Base-by-base conservation (phyloP, 495 filamentous ascomycete species). In the Parathielavia hyrcaniae region DNA sequence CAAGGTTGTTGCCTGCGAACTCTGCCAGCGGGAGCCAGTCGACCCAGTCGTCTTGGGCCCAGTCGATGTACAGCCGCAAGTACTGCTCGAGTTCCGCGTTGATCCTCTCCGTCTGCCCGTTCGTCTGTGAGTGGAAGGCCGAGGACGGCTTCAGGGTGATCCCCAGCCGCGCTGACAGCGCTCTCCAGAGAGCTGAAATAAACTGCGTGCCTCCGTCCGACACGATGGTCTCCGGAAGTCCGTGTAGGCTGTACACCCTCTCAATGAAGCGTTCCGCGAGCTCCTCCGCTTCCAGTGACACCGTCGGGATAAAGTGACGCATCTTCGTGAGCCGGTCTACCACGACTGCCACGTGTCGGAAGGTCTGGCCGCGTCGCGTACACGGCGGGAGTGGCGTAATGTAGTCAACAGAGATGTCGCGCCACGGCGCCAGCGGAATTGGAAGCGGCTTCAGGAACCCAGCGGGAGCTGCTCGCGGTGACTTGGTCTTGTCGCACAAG, bases 311-410 rank as follows among this genome's bases (percentile, higher is more conserved):
- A 36, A 50, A 50, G 9, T 50, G 34, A 14, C 19, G 10, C 14
- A 50, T 50, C 19, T 50, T 57, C 1, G 55, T 57, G 0, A 57
- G 47, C 22, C 35, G 0, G 26, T 57, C 38, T 0, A 57, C 54
- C 0, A 57, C 32, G 0, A 57, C 45, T 3, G 40, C 10, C 0
- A 57, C 30, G 35, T 49, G 13, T 6, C 30, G 2, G 32, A 34
- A 19, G 26, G 32, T 22, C 10, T 50, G 14, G 14, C 30, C 32
- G 5, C 13, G 16, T 11, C 32, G 1, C n/a, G n/a, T 20, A 16
- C 12, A 50, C 0, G n/a, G 14, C n/a, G 30, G 49, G 0, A 50
- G 32, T 20, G 13, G 47, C 7, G n/a, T 50, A 36, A 50, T 50
- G 13, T 50, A 50, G 38, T 58, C 47, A 5, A 58, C 17, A 0